Conservation (phyloP, 2,329 filamentous ascomycete species). For the Aspergillus fumigatiaffinis region DNA sequence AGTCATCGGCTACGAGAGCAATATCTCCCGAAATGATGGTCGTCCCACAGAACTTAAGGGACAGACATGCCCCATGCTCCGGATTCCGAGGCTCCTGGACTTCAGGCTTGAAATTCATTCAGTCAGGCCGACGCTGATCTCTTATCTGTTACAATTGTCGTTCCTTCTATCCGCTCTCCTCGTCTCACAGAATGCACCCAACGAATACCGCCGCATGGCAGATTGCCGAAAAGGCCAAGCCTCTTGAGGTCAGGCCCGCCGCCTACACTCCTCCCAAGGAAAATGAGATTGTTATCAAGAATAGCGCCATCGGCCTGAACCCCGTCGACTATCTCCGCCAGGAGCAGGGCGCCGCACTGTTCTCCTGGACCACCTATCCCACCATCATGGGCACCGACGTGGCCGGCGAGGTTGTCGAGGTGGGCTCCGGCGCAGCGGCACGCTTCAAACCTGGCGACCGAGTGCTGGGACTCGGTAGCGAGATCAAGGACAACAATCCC, state of each 20-base stretch:
- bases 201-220: slow-evolving; percentile 35
- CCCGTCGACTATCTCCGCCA: slow-evolving; percentile 42
- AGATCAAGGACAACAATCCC: slow-evolving; percentile 11
- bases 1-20: background rate
- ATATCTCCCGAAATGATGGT: background rate
- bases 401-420: slow-evolving; percentile 43
- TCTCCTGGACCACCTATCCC: slow-evolving; percentile 30
- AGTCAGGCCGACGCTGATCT: background rate
- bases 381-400: slow-evolving; percentile 42
- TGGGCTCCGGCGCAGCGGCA: slow-evolving; percentile 16
- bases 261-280: slow-evolving; percentile 34
- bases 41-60: too few relatives aligned
- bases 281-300: slow-evolving; percentile 40
- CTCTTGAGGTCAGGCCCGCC: slow-evolving; percentile 34
- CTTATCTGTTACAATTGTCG: background rate
- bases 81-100: too few relatives aligned
- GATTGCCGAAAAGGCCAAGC: slow-evolving; percentile 25
- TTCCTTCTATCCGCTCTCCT: background rate
- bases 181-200: slow-evolving; percentile 1
- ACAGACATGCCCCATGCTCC: background rate
- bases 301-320: slow-evolving; percentile 42
- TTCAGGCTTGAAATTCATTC: too few relatives aligned
- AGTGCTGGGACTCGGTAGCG: slow-evolving; percentile 32
- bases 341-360: slow-evolving; percentile 21
- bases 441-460: slow-evolving; percentile 42